These are phyloP conservation scores for Colletotrichum lini DNA, from an alignment of 2,329 filamentous ascomycete genomes.

Conservation along the genomic window DNA sequence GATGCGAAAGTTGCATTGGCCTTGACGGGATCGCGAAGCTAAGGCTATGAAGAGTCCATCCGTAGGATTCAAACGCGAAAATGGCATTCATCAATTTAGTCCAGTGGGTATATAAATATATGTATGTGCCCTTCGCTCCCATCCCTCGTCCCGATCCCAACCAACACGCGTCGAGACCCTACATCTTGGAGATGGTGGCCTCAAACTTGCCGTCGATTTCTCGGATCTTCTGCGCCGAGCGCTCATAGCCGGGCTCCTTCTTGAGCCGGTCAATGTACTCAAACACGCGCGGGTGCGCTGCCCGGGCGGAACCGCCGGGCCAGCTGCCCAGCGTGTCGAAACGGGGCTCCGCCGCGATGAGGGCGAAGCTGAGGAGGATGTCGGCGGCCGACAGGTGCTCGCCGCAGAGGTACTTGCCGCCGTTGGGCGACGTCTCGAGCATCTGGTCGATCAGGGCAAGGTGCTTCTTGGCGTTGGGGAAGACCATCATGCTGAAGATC, in stretches of 20 bases:
- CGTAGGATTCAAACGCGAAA: background rate
- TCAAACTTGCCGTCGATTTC: slow-evolving; percentile 61
- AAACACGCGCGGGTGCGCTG: slow-evolving; percentile 60
- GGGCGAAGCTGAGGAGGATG: slow-evolving; percentile 67
- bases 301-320: slow-evolving; percentile 56
- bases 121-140: background rate
- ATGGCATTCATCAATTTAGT: background rate
- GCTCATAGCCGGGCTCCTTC: slow-evolving; percentile 63
- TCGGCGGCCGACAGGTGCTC: slow-evolving; percentile 65
- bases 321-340: slow-evolving; percentile 59
- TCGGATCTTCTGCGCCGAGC: slow-evolving; percentile 63
- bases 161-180: background rate
- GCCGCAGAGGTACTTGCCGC: slow-evolving; percentile 65
- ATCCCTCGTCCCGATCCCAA: background rate
- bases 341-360: slow-evolving; percentile 60
- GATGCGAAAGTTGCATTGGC: background rate
- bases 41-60: too few relatives aligned
- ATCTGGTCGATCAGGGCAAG: slow-evolving; percentile 65
- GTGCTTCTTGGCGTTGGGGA: slow-evolving; percentile 64
- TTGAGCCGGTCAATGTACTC: slow-evolving; percentile 64
- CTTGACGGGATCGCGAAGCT: background rate
- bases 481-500: slow-evolving; percentile 57
- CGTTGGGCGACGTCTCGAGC: slow-evolving; percentile 59
- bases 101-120: slow-evolving; percentile 18
- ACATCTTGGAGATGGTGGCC: slow-evolving; percentile 34